Evolutionary conservation across 176 grass and related monocot species (phyloP).

Genomic region (Puya raimondii): DNA sequence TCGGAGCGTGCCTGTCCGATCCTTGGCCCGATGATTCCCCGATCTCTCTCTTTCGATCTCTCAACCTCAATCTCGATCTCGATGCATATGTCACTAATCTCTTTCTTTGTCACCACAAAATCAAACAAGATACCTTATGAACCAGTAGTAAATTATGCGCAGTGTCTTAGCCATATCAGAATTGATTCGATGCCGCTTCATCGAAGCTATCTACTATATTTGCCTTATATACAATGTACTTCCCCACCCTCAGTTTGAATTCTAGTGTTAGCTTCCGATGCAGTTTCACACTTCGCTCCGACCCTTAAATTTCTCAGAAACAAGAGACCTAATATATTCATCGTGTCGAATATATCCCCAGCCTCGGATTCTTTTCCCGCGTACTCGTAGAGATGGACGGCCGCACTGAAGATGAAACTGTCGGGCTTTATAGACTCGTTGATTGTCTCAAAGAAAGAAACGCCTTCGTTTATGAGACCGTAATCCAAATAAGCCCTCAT

Average conservation of each 20-base stretch:
- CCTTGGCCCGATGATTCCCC: too few relatives aligned
- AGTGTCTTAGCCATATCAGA: too few relatives aligned
- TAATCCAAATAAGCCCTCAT: conserved; percentile 66
- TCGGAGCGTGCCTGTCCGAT: too few relatives aligned
- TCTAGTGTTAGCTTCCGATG: neutral
- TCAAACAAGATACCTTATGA: too few relatives aligned
- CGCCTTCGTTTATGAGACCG: conserved; percentile 41
- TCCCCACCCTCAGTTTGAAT: neutral
- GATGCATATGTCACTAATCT: too few relatives aligned
- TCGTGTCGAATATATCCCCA: conserved; percentile 38
- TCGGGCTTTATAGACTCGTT: conserved; percentile 45
- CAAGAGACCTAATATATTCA: conserved; percentile 31
- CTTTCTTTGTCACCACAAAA: too few relatives aligned
- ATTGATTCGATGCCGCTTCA: too few relatives aligned
- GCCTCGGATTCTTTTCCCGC: conserved; percentile 39
- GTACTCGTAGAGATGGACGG: conserved; percentile 59
- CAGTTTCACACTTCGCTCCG: conserved; percentile 34
- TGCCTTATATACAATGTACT: neutral
- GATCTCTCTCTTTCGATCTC: too few relatives aligned
- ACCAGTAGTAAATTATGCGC: too few relatives aligned
- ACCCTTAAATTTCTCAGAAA: conserved; percentile 62
- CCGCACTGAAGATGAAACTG: conserved; percentile 65
- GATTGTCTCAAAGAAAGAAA: conserved; percentile 51
- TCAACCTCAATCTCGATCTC: too few relatives aligned
- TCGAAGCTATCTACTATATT: neutral